Evolutionary conservation across 805 yeast species (phyloP).

Genomic region (Cyberlindnera xishuangbannaensis): DNA sequence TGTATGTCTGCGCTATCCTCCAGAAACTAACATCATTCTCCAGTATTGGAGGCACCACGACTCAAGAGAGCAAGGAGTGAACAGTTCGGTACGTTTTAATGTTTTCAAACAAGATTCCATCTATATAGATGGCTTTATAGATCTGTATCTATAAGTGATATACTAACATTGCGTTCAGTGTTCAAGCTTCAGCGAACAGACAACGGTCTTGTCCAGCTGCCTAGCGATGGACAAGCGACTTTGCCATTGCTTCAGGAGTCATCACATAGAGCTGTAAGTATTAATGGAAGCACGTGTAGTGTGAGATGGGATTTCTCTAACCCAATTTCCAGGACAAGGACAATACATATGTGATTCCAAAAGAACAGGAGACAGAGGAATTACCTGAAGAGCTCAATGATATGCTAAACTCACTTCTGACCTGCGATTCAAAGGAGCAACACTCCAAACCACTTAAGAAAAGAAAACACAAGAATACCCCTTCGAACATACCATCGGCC

Average conservation of each 20-base stretch:
- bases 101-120: background rate
- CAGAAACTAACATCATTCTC: slow-evolving; percentile 3
- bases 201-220: slow-evolving; percentile 22
- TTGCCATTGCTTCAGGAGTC: slow-evolving; percentile 24
- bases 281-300: too few species aligned
- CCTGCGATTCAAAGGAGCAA: slow-evolving; percentile 25
- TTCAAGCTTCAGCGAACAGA: slow-evolving; percentile 47
- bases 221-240: slow-evolving; percentile 11
- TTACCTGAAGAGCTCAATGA: slow-evolving; percentile 64
- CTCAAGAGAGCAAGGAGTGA: slow-evolving; percentile 36
- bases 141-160: too few species aligned
- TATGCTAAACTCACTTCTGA: slow-evolving; percentile 62
- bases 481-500: background rate
- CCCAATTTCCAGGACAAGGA: slow-evolving; percentile 18
- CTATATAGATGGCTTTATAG: too few species aligned
- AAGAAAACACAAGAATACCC: slow-evolving; percentile 21
- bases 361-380: slow-evolving; percentile 23
- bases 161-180: too few species aligned
- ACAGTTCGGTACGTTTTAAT: slow-evolving; percentile 19
- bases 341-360: slow-evolving; percentile 23
- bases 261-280: slow-evolving; percentile 13
- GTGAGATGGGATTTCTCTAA: slow-evolving; percentile 1
- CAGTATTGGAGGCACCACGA: slow-evolving; percentile 30
- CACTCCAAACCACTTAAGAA: slow-evolving; percentile 19
- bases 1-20: too few species aligned